Base-by-base conservation (phyloP, 345 rosid genomes). In the Euphorbia lathyris region DNA sequence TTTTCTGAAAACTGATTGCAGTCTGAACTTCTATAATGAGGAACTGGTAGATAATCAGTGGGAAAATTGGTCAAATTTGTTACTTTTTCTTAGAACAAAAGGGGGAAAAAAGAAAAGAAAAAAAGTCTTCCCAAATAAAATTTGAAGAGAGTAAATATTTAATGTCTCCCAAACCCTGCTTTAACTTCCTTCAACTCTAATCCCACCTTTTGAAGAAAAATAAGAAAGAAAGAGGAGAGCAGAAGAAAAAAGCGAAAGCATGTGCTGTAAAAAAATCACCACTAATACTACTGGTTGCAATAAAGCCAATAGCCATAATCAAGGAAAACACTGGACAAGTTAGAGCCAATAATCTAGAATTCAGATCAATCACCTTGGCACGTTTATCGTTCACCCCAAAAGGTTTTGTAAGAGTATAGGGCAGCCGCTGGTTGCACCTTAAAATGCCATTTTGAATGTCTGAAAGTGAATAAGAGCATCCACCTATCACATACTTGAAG, bases 391-490 rank as follows among this genome's bases (percentile, higher is more conserved):
- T 86, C 74, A 76, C 86, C 72, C 89, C 73, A 70, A 93, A 93
- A 51, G 96, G 86, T 76, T 90, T 90, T 86, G 82, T 74, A 60
- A 89, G 86, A 83, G 80, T 86, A 83, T 83, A 93, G n/a, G 96
- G 93, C 1, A 90, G 92, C 53, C 90, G 82, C 56, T 87, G 96
- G 71, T 90, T 93, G 70, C 86, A 83, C 79, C 98, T 81, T 69
- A 93, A 71, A 75, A 89, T 85, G 65, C 97, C 97, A 79, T 90
- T 89, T 82, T 90, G 89, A 72, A 93, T 90, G 47, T 92, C 85
- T 3, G 93, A 89, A 56, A 90, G 92, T 2, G 98, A 93, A 77
- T 85, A 89, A 8, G 87, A 76, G 76, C 81, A 68, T 72, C 97
- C 93, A 43, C 89, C 90, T 64, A 93, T 76, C 34, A 90, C 87